A percentile compares a stretch with the other conserved stretches of the same genome.
Conservation (phyloP, 495 filamentous ascomycete genomes). For the Penicillium longicatenatum region DNA sequence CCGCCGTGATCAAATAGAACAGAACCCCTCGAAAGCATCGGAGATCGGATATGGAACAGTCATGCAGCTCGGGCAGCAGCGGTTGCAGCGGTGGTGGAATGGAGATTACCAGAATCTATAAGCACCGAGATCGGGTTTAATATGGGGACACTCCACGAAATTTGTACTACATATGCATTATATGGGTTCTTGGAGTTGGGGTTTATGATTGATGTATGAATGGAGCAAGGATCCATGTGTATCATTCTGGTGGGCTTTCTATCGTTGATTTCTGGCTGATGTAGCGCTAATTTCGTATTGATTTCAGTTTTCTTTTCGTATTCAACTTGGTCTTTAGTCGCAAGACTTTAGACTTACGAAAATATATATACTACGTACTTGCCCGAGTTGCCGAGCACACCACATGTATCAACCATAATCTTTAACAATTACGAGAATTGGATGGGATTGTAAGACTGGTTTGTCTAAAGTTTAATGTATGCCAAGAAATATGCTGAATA, state of each 20-base stretch:
- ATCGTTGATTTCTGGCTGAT: neutral
- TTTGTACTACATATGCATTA: neutral
- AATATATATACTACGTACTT: too few relatives aligned
- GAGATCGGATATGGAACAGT: constrained; percentile 37
- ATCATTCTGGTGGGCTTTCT: neutral
- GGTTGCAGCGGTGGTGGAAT: constrained; percentile 47
- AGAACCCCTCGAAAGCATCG: constrained; percentile 35
- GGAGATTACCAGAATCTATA: constrained; percentile 44
- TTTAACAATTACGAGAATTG: too few relatives aligned
- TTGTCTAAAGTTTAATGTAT: too few relatives aligned
- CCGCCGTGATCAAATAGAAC: constrained; percentile 79
- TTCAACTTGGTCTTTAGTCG: too few relatives aligned
- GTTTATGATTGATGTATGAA: neutral
- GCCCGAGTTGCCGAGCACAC: too few relatives aligned
- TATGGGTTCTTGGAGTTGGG: constrained; percentile 2
- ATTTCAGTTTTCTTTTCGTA: neutral
- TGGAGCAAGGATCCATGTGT: neutral
- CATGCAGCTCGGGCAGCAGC: constrained; percentile 30
- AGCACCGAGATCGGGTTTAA: neutral
- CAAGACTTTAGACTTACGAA: too few relatives aligned
- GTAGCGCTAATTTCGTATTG: neutral
- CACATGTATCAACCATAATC: too few relatives aligned
- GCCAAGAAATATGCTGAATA: too few relatives aligned
- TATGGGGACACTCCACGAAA: neutral
- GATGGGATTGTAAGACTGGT: too few relatives aligned